A percentile compares a stretch with the other conserved stretches of the same genome.
Evolutionary conservation across 768 basidiomycete species (phyloP).

Genomic region (Termitomyces sp.): DNA sequence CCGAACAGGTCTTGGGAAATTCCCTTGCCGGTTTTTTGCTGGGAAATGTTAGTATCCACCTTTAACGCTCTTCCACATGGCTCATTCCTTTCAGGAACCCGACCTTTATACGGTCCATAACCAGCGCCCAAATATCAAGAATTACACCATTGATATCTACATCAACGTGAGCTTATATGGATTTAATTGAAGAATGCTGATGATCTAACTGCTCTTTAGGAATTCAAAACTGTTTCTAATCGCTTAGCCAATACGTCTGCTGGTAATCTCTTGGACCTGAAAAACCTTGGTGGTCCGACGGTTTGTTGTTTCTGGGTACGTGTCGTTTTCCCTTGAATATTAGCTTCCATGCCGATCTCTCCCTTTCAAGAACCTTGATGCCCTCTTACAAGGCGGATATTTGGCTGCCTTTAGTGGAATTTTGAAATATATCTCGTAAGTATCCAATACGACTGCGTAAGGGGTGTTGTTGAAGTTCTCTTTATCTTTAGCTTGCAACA

Average conservation of each 20-base stretch:
- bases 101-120: conserved; percentile 49
- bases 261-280: conserved; percentile 30
- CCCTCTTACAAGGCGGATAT: conserved; percentile 37
- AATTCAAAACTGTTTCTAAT: conserved; percentile 30
- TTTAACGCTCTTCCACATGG: background rate
- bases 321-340: background rate
- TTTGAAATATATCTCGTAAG: conserved; percentile 45
- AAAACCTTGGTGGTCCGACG: conserved; percentile 43
- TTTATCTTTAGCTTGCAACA: conserved; percentile 37
- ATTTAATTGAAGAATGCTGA: background rate
- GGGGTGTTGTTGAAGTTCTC: background rate
- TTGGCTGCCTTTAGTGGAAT: conserved; percentile 25
- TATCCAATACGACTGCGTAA: conserved; percentile 1
- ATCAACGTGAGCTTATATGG: conserved; percentile 29
- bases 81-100: conserved; percentile 36
- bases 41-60: conserved; percentile 34
- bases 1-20: conserved; percentile 29
- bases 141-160: conserved; percentile 42
- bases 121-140: conserved; percentile 32
- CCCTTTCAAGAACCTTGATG: conserved; percentile 33
- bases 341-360: background rate
- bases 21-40: conserved; percentile 39
- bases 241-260: conserved; percentile 29
- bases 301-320: conserved; percentile 48
- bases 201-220: conserved; percentile 21